Evolutionary conservation across 2,329 filamentous ascomycete genomes (phyloP).

Genomic region (Fusarium pilosicola): DNA sequence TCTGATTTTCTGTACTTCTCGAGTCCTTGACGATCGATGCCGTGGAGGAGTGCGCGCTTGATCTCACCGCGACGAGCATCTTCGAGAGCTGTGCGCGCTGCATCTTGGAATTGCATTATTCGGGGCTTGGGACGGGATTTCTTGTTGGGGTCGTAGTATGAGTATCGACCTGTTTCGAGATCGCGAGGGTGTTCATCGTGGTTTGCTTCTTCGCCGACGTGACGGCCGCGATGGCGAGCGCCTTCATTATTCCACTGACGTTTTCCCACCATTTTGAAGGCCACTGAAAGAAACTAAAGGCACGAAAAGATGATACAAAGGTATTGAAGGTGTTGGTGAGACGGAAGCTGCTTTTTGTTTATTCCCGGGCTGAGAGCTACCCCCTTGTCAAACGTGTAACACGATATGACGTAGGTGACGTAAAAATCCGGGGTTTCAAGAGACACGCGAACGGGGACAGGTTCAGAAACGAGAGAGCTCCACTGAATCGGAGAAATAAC

Average conservation of each 20-base stretch:
- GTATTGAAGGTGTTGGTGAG: background rate
- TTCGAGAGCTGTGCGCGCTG: slow-evolving; percentile 44
- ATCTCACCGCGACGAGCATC: slow-evolving; percentile 47
- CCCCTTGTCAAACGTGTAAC: slow-evolving; percentile 3
- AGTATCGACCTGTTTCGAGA: slow-evolving; percentile 31
- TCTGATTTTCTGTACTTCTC: slow-evolving; percentile 47
- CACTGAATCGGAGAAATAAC: slow-evolving; percentile 19
- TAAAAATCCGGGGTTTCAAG: slow-evolving; percentile 28
- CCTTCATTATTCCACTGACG: slow-evolving; percentile 19
- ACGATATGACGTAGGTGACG: slow-evolving; percentile 29
- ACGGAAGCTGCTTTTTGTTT: slow-evolving; percentile 15
- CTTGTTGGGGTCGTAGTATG: background rate
- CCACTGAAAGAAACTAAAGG: no score
- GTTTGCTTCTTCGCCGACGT: slow-evolving; percentile 16
- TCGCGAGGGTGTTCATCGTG: slow-evolving; percentile 35
- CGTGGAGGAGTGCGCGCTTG: slow-evolving; percentile 45
- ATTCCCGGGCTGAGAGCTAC: slow-evolving; percentile 1
- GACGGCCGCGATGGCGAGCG: slow-evolving; percentile 14
- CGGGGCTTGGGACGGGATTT: slow-evolving; percentile 26
- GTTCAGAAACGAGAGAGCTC: slow-evolving; percentile 16
- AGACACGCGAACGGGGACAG: slow-evolving; percentile 25
- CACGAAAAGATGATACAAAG: no score
- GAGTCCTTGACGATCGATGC: slow-evolving; percentile 43
- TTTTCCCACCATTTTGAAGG: slow-evolving; percentile 37
- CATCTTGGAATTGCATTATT: slow-evolving; percentile 54